These are phyloP conservation scores for Dioscorea zingiberensis DNA, from an alignment of 106 monocot species.

Conservation along the genomic window DNA sequence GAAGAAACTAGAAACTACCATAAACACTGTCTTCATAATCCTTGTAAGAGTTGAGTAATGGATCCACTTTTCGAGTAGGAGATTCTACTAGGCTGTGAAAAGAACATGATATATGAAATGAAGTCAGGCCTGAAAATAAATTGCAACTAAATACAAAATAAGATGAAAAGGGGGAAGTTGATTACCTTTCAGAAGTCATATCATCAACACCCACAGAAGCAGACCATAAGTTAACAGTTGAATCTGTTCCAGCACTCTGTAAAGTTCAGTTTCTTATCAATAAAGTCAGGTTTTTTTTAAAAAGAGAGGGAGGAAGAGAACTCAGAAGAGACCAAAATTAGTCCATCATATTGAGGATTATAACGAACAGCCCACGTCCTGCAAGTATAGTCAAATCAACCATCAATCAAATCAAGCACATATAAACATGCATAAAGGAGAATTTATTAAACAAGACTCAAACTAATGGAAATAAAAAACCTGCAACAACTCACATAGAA, in stretches of 20 bases:
- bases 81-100: conserved; percentile 56
- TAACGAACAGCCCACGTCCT: conserved; percentile 91
- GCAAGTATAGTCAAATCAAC: conserved; percentile 13
- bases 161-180: not conserved
- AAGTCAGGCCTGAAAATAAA: not conserved
- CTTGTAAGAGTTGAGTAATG: conserved; percentile 69
- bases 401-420: not conserved
- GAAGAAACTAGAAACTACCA: conserved; percentile 42
- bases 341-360: conserved; percentile 77
- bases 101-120: not conserved
- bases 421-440: not conserved
- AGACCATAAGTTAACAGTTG: conserved; percentile 86
- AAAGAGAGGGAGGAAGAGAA: conserved; percentile 11
- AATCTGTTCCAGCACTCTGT: conserved; percentile 97
- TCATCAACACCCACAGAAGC: conserved; percentile 31
- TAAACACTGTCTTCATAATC: conserved; percentile 98
- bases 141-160: not conserved
- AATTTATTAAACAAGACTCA: too few species aligned
- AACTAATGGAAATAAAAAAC: too few species aligned
- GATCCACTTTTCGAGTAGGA: conserved; percentile 45
- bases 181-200: conserved; percentile 52
- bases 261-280: conserved; percentile 21
- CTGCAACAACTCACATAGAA: too few species aligned
- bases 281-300: not conserved
- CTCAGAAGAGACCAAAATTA: conserved; percentile 75